Evolutionary conservation across 1,284 basidiomycete genomes (phyloP), one percentile per base, ranked within the genome.

Genomic region (Stereum hirsutum): DNA sequence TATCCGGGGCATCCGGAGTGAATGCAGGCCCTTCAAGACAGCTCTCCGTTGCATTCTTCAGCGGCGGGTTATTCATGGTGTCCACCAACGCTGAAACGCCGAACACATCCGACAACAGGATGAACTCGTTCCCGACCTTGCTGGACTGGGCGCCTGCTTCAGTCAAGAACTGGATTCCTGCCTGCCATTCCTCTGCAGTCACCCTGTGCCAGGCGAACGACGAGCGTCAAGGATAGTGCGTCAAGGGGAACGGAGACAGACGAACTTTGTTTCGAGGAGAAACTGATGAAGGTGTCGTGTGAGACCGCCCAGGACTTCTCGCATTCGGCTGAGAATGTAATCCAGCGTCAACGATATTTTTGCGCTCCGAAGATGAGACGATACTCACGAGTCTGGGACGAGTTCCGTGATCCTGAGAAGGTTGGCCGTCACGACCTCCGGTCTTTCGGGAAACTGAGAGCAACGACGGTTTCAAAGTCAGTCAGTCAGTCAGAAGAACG

Each of bases 271-370:
- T 32, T 41, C 39, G 10, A 17, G 39, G 59, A 57, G 77, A 68
- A 52, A 87, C 58, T 34, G 75, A 72, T 45, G 80, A 70, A 44
- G 72, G 72, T 49, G 76, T 53, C 45, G 72, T 67, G 59, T 74
- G 73, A 39, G 65, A 46, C 28, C 81, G 78, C 46, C 73, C 61
- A 50, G 42, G 19, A 62, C 49, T 49, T 59, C 60, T 19, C 49
- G 52, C 43, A 48, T 50, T 21, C 59, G 55, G 6, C 59, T 60
- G 10, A 27, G 15, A 21, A 30, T n/a, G n/a, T n/a, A n/a, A n/a
- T n/a, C n/a, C n/a, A 31, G 10, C 17, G 4, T 41, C 26, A 41
- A 12, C 23, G 12, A 27, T 4, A 31, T 26, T 6, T 19, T 14
- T 5, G 14, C 6, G 24, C 10, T n/a, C 15, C 6, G 7, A 19